phyloP scores from a whole-genome alignment of 2,329 filamentous ascomycete genomes.

The Aspergillus ibericus region DNA sequence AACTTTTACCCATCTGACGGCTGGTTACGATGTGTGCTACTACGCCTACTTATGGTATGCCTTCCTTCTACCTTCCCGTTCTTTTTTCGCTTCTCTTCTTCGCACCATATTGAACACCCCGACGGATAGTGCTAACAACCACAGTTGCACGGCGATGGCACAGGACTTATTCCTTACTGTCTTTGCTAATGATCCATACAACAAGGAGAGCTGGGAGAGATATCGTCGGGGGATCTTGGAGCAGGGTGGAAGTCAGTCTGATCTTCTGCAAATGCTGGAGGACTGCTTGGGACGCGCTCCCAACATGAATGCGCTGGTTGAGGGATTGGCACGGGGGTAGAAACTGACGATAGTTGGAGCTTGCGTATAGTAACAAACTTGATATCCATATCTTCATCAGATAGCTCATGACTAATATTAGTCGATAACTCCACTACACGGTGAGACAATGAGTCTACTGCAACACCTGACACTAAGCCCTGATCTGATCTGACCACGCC shows the following conservation, averaged over 20 bases:
- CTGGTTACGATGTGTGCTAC: constrained; percentile 82
- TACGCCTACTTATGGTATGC: constrained; percentile 60
- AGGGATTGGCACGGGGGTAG: background rate
- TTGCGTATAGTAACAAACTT: too few species aligned
- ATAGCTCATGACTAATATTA: too few species aligned
- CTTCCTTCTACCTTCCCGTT: background rate
- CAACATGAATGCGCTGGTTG: constrained; percentile 3
- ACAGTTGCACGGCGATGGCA: constrained; percentile 71
- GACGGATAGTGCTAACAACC: background rate
- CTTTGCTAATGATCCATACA: background rate
- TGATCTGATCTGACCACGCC: too few species aligned
- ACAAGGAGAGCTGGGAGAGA: background rate
- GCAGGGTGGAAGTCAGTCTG: background rate
- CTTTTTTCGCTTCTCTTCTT: background rate
- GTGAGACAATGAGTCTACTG: too few species aligned
- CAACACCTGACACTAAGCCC: too few species aligned
- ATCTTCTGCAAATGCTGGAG: constrained; percentile 4
- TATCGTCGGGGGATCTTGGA: background rate
- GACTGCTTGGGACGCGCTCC: background rate
- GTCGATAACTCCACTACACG: too few species aligned
- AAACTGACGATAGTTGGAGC: too few species aligned
- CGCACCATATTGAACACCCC: too few species aligned
- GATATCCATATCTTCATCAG: too few species aligned
- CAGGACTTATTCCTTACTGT: constrained; percentile 72
- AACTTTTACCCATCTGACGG: constrained; percentile 61